phyloP scores from a whole-genome alignment of 176 grass and related monocot species.

The Musa acuminata region DNA sequence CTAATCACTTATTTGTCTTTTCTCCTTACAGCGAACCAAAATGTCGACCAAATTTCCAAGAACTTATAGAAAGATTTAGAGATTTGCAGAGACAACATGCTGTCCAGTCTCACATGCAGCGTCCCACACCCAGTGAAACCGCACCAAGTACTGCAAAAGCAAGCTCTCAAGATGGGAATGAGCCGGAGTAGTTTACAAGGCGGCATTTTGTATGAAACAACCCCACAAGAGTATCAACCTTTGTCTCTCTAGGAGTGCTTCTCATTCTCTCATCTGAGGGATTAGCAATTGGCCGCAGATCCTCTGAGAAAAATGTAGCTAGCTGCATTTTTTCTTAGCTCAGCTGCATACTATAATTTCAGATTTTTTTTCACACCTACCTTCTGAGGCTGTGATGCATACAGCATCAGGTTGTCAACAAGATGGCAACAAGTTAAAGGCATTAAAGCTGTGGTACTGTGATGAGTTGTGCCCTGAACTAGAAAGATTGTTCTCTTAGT shows the following conservation, averaged over 20 bases:
- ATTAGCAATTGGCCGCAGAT: not conserved
- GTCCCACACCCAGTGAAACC: conserved; percentile 31
- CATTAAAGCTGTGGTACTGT: no score
- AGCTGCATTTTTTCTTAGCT: not conserved
- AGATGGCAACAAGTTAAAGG: not conserved
- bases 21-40: conserved; percentile 52
- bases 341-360: not conserved
- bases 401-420: not conserved
- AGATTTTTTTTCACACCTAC: not conserved
- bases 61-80: conserved; percentile 59
- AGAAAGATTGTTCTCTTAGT: no score
- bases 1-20: not conserved
- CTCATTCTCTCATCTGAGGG: not conserved
- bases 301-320: not conserved
- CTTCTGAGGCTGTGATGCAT: not conserved
- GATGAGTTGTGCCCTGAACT: no score
- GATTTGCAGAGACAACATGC: conserved; percentile 56
- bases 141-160: conserved; percentile 19
- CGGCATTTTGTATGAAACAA: not conserved
- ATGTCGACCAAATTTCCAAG: conserved; percentile 60
- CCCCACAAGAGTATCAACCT: not conserved
- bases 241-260: not conserved
- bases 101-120: conserved; percentile 45
- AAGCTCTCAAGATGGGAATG: conserved; percentile 24
- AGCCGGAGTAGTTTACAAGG: not conserved